Evolutionary conservation across 2,329 filamentous ascomycete species (phyloP).

Genomic region (Stagonosporopsis cucurbitacearum): DNA sequence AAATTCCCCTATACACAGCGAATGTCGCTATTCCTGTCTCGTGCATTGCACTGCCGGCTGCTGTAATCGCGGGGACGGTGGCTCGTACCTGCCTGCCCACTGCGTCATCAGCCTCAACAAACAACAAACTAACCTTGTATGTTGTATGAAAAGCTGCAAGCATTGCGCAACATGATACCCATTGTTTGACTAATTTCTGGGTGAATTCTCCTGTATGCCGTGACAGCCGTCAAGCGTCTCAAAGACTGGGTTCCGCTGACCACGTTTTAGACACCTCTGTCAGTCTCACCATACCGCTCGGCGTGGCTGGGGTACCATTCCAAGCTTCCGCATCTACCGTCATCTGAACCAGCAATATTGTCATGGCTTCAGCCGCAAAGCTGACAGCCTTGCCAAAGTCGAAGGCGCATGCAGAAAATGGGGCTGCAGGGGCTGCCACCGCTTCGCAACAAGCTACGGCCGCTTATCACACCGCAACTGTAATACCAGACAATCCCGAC

Average conservation of each 20-base stretch:
- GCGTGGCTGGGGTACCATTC: background rate
- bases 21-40: background rate
- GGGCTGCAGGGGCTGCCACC: conserved; percentile 17
- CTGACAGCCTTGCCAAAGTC: conserved; percentile 42
- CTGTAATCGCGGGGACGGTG: conserved; percentile 5
- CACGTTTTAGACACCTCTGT: conserved; percentile 6
- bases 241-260: conserved; percentile 1
- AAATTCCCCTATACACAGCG: background rate
- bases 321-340: conserved; percentile 18
- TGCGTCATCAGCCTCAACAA: conserved; percentile 24
- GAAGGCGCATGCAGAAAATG: conserved; percentile 21
- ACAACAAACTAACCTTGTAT: background rate
- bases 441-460: conserved; percentile 12
- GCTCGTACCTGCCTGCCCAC: conserved; percentile 6
- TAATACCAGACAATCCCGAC: conserved; percentile 20
- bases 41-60: background rate
- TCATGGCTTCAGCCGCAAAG: conserved; percentile 42
- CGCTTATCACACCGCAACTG: background rate
- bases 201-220: conserved; percentile 7
- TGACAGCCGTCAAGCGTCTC: conserved; percentile 9
- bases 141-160: background rate
- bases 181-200: background rate
- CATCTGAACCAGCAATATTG: background rate
- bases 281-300: conserved; percentile 9
- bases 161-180: background rate